These are phyloP conservation scores for Strobilomyces dryophilus DNA, from an alignment of 768 basidiomycete genomes.

Conservation along the genomic window DNA sequence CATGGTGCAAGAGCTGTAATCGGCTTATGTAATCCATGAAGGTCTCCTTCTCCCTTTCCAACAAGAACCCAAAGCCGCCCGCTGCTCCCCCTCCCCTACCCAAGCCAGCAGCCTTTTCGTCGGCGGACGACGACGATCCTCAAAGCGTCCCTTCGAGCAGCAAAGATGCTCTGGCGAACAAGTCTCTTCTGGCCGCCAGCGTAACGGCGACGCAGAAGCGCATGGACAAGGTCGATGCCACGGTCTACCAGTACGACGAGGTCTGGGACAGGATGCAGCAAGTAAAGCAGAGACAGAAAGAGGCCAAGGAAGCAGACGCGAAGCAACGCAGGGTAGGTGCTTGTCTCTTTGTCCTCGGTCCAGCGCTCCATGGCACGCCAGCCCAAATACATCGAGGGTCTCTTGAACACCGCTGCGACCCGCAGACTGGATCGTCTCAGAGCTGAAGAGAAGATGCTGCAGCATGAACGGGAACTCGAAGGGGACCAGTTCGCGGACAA, in stretches of 20 bases:
- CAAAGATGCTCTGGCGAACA: conserved; percentile 44
- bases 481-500: conserved; percentile 93
- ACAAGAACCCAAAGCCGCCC: conserved; percentile 52
- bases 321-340: conserved; percentile 71
- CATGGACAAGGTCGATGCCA: conserved; percentile 77
- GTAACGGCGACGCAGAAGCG: conserved; percentile 62
- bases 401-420: conserved; percentile 80
- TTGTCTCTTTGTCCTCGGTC: background rate
- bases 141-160: conserved; percentile 44
- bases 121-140: conserved; percentile 59
- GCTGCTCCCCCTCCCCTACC: conserved; percentile 48
- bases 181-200: conserved; percentile 55
- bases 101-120: conserved; percentile 59
- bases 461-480: conserved; percentile 86
- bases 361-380: conserved; percentile 27
- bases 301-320: conserved; percentile 69
- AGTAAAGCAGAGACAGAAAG: conserved; percentile 70
- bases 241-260: conserved; percentile 93
- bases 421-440: conserved; percentile 83
- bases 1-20: conserved; percentile 31
- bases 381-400: conserved; percentile 90
- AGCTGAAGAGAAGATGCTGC: conserved; percentile 98
- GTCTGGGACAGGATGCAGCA: conserved; percentile 96
- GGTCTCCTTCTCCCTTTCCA: conserved; percentile 79
- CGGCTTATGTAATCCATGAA: conserved; percentile 56